Base-by-base conservation (phyloP, 176 grass and related monocot genomes). In the Panicum miliaceum region DNA sequence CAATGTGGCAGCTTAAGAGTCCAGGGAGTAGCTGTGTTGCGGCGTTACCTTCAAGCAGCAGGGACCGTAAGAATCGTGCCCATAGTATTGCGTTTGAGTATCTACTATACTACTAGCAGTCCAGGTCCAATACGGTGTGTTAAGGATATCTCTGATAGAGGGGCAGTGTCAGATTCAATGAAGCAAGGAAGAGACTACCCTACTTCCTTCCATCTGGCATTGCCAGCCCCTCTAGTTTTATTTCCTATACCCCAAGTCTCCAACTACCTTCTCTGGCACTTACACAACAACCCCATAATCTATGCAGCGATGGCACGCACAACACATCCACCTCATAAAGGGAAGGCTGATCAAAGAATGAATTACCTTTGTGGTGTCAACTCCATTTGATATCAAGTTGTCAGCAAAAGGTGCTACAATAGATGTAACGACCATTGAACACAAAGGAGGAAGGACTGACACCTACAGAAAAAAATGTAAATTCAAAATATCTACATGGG, bases 321-420 rank as follows among this genome's bases (percentile, higher is more conserved):
- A 68, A 40, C 29, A 52, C 29, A 68, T 37, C 32, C 22, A 81
- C 35, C 59, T 64, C 37, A 59, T 2, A 51, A 45, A 53, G 73
- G 37, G 46, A 43, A 61, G 65, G 41, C 26, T 45, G 35, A 79
- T 26, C 26, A 81, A 78, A 86, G 70, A 53, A 57, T 77, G 20
- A 8, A 58, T 82, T 92, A 95, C 96, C 85, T 77, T 92, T 76
- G 96, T 98, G 56, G 89, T 95, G 82, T 95, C 89, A 86, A 98
- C 83, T 80, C 96, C 96, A 71, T 76, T 94, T 68, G 93, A 98
- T 84, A 98, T 98, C 84, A 98, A 85, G 52, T 95, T 93, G 68
- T 95, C 96, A 60, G 96, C 96, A 73, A 98, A 95, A 90, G 91
- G 77, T 80, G 96, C 93, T 48, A 91, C 96, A 69, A 94, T 90